Evolutionary conservation across 257 asterid species (phyloP), one percentile per base, ranked within the genome.

Genomic region (Nicotiana tabacum): DNA sequence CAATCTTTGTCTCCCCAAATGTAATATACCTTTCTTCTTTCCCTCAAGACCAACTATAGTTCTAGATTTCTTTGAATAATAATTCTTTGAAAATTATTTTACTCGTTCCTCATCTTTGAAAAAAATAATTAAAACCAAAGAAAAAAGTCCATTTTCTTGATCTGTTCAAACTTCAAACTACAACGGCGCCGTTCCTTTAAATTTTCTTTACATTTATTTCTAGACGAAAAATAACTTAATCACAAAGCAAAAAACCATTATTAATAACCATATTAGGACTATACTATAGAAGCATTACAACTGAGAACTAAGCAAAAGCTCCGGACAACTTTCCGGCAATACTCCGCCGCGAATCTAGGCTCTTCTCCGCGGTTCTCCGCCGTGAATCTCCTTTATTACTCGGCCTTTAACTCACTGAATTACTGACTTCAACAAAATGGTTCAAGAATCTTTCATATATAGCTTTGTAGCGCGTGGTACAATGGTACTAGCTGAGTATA

Each of bases 401-500:
- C 78, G 77, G 35, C 6, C 8, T 29, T 51, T 12, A 53, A 60
- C 77, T 87, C 83, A 77, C 55, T 77, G 82, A 39, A 82, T 89
- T 69, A 82, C 84, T 81, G 81, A 68, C 83, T 18, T 43, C 39
- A 64, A 27, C 9, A 21, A 58, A 68, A 94, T 94, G 98, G 93
- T 91, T 62, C 98, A 94, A 48, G 97, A 92, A 90, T 92, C 95
- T 83, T 92, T 94, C 85, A 91, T 94, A 70, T 94, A 94, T 90
- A 92, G 95, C 93, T 94, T 91, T 88, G 97, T 91, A 83, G 96
- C 98, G 5, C 92, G 98, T 24, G 97, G 98, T 77, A 92, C 97
- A 60, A 65, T 90, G 95, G 89, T 92, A 66, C 61, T 92, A 85
- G 92, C 98, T 60, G 98, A 94, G 86, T 92, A 90, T 90, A 89